Base-by-base conservation (phyloP, 176 grass and related monocot species). In the Oryza officinalis region DNA sequence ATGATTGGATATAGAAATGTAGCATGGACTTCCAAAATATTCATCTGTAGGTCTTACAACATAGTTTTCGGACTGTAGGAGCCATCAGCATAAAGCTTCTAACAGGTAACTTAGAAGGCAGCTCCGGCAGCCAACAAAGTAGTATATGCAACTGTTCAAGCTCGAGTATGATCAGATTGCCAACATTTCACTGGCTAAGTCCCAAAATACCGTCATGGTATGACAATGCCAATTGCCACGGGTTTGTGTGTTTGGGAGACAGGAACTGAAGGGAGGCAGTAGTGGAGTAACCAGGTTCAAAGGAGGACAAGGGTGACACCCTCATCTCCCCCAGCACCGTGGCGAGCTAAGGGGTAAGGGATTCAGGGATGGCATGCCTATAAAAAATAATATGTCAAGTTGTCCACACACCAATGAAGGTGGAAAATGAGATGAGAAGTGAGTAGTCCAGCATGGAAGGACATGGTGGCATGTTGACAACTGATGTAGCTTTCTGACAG, bases 81-180 rank as follows among this genome's bases (percentile, higher is more conserved):
- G 8, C 27, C 13, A 30, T n/a, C 63, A 75, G 9, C 2, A 66
- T 27, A 27, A 15, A 75, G 13, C 71, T 49, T 65, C 13, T 31
- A 13, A 32, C 28, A 44, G 17, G 27, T 61, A 83, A 52, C 13
- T 33, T 15, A 75, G 65, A 23, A 75, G 40, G 22, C 27, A 84
- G 72, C 28, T 84, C 43, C 20, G 17, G 22, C 31, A 71, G 20
- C 70, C 30, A 72, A 44, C 27, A 65, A 50, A 75, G 41, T 18
- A 45, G 72, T 75, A n/a, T n/a, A 75, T 83, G 43, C 22, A 49
- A 65, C 60, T 67, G 27, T 67, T 47, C 63, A 67, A 31, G 63
- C 22, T 66, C 61, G 26, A 44, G 23, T 61, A 82, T 44, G 80
- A 23, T 10, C 25, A 81, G n/a, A 61, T 61, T 61, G 57, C 57